Evolutionary conservation across 192 early-diverging fungal genomes (phyloP).

Genomic region (Backusella luteola): DNA sequence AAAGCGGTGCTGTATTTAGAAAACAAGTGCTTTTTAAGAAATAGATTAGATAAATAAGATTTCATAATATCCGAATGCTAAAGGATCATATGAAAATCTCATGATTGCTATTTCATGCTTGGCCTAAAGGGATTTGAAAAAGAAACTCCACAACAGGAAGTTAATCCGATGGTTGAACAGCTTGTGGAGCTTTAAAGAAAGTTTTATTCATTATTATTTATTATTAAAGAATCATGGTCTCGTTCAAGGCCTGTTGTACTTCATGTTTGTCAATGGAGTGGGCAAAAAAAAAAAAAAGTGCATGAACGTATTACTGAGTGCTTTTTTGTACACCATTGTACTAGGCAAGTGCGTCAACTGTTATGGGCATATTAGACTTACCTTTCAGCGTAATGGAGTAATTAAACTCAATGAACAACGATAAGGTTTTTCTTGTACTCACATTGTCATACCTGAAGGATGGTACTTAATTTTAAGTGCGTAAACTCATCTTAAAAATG

Average conservation of each 20-base stretch:
- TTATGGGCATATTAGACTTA: neutral
- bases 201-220: neutral
- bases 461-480: neutral
- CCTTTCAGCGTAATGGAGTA: neutral
- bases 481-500: neutral
- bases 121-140: neutral
- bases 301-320: neutral
- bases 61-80: neutral
- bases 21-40: neutral
- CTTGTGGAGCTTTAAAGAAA: slow-evolving; percentile 6
- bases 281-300: neutral
- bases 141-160: neutral
- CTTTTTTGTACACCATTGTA: neutral
- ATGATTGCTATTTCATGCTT: neutral
- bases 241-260: neutral
- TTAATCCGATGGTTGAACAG: neutral
- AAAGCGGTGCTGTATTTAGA: neutral
- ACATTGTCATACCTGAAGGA: neutral
- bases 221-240: neutral
- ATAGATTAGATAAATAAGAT: neutral
- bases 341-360: neutral
- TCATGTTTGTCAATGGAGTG: neutral
- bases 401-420: neutral
- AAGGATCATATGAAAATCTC: neutral
- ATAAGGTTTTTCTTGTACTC: neutral